Evolutionary conservation across 2,329 filamentous ascomycete species (phyloP).

Genomic region (Phoma sp.): DNA sequence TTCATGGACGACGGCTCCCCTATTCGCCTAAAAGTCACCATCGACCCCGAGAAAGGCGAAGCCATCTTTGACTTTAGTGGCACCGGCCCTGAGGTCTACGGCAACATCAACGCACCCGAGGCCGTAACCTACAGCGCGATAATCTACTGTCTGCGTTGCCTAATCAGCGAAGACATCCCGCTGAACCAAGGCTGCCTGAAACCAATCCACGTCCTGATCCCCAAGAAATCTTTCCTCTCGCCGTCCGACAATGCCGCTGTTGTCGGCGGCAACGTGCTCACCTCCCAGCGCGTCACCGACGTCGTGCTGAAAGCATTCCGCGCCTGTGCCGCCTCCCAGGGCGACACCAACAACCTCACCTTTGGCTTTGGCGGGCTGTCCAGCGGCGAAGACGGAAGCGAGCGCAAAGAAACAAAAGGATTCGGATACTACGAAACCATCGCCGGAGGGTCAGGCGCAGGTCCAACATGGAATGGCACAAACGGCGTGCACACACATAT

Average conservation of each 20-base stretch:
- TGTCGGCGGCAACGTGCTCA: slow-evolving; percentile 83
- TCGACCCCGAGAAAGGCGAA: slow-evolving; percentile 75
- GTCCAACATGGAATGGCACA: slow-evolving; percentile 75
- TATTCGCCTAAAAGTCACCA: slow-evolving; percentile 76
- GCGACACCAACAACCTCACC: slow-evolving; percentile 84
- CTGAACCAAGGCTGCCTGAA: slow-evolving; percentile 85
- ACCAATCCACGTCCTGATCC: slow-evolving; percentile 78
- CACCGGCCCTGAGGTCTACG: slow-evolving; percentile 81
- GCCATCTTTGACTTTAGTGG: slow-evolving; percentile 81
- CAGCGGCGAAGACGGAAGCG: slow-evolving; percentile 19
- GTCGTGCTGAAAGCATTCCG: slow-evolving; percentile 82
- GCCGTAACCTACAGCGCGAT: slow-evolving; percentile 85
- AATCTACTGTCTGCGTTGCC: slow-evolving; percentile 82
- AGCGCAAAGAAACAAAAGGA: slow-evolving; percentile 66
- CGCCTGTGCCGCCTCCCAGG: slow-evolving; percentile 80
- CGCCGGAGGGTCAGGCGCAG: slow-evolving; percentile 77
- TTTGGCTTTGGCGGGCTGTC: slow-evolving; percentile 75
- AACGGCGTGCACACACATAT: slow-evolving; percentile 83
- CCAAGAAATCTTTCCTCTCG: slow-evolving; percentile 74
- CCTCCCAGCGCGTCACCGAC: slow-evolving; percentile 79
- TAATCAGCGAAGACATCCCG: slow-evolving; percentile 83
- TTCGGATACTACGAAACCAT: slow-evolving; percentile 92
- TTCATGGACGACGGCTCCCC: slow-evolving; percentile 89
- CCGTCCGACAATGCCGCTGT: slow-evolving; percentile 81
- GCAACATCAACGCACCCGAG: slow-evolving; percentile 80